Evolutionary conservation across 441 rosid species (phyloP), one percentile per base, ranked within the genome.

Genomic region (Euphorbia celastroides): DNA sequence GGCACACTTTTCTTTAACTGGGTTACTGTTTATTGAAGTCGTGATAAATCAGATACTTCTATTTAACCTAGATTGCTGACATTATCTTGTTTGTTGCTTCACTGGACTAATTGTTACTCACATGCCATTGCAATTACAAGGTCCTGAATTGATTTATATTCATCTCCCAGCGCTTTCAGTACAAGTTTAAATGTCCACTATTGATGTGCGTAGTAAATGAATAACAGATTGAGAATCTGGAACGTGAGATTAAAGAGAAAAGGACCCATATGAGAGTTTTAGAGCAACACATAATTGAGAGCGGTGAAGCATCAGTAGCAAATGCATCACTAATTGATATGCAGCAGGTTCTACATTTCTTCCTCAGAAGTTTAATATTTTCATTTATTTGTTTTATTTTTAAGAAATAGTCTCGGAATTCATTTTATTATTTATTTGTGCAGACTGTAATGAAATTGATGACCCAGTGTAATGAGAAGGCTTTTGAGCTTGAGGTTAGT

Each of bases 401-500:
- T n/a, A n/a, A 31, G 57, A 66, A 48, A 26, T 56, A 34, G 58
- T 32, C 9, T 36, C 72, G 71, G 68, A 27, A 60, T 60, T 58
- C 62, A 62, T 67, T 58, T 44, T 14, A 2, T 14, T 44, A 12
- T 14, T 11, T 44, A 2, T 44, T 44, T 14, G 2, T 72, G 76
- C 93, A 93, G 98, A 90, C 82, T 59, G 88, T 93, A 52, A 84
- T 78, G 87, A 89, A 80, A 75, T 77, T 93, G 81, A 90, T 90
- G 98, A 82, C 89, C 62, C 96, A 93, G 67, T 87, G 93, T 74
- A 85, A 90, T 77, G 98, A 93, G 75, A 90, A 85, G 78, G 84
- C 87, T 75, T 93, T 93, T 84, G 98, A 90, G 80, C 82, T 93
- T 56, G 98, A 90, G 97, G 97, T 92, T 71, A 75, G 84, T 61